Evolutionary conservation across 2,329 filamentous ascomycete genomes (phyloP), one percentile per base, ranked within the genome.

Genomic region (Sclerotinia subarctica): DNA sequence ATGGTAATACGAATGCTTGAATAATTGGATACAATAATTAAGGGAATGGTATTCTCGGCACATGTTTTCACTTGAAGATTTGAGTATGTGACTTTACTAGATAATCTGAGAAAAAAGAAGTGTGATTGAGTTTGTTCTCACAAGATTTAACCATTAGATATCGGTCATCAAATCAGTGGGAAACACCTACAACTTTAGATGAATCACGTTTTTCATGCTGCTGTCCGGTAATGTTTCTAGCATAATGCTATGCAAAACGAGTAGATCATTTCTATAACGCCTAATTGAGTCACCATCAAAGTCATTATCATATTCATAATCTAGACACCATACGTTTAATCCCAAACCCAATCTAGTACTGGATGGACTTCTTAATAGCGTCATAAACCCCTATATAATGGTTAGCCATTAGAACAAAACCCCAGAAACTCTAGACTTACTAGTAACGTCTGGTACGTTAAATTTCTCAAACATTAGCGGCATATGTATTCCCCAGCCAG

Each of bases 401-500:
- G 76, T 75, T 35, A 66, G 11, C 44, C 13, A 46, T 70, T 5
- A 10, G 1, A 53, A 65, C 38, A 19, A 21, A 42, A 15, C 5
- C 7, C 17, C 2, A 21, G 29, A 3, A 24, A 29, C n/a, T 38
- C 3, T 11, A 21, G 49, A 84, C 87, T 84, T 80, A 90, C 89
- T 84, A 26, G 86, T 83, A 73, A 91, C 87, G 79, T 92, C 90
- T 3, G 90, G 90, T 67, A 91, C 81, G 73, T 90, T 84, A 70
- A 87, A 86, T 72, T 81, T 81, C 76, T 92, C 90, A 77, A 85
- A 92, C 17, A 85, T 80, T 72, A 92, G 78, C 0, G 88, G 88
- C 58, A 86, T 85, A 78, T 91, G 89, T 26, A 86, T 88, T 75
- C 84, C 87, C 88, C 88, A 91, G 1, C 90, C 89, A 17, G 88